Evolutionary conservation across 495 filamentous ascomycete species (phyloP).

Genomic region (Diplogelasinospora grovesii): DNA sequence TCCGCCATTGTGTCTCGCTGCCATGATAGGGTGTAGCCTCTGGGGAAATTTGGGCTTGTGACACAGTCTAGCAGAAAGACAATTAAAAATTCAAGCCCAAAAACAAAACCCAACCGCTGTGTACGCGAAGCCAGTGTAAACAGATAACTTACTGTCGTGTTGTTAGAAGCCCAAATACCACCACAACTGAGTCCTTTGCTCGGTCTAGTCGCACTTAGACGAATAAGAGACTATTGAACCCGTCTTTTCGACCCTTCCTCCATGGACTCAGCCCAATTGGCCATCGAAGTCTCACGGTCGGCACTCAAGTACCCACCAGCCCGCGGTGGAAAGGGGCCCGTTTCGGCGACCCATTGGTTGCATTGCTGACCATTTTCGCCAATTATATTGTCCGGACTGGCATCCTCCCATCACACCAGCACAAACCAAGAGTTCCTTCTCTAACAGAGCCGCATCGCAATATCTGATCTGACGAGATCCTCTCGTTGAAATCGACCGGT

Average conservation of each 20-base stretch:
- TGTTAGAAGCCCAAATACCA: no score
- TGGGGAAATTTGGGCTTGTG: slow-evolving; percentile 17
- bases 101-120: background rate
- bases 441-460: slow-evolving; percentile 23
- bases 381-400: slow-evolving; percentile 19
- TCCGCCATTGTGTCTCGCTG: slow-evolving; percentile 21
- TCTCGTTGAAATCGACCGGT: background rate
- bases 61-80: background rate
- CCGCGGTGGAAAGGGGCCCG: slow-evolving; percentile 18
- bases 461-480: slow-evolving; percentile 1
- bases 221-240: no score
- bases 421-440: slow-evolving; percentile 11
- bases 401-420: slow-evolving; percentile 18
- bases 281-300: background rate
- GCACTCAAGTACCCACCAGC: slow-evolving; percentile 12
- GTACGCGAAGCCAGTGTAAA: background rate
- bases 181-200: no score
- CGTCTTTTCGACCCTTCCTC: slow-evolving; percentile 11
- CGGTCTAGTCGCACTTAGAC: no score
- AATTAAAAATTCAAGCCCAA: background rate
- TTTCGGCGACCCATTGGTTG: slow-evolving; percentile 28
- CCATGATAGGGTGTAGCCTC: slow-evolving; percentile 23
- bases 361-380: slow-evolving; percentile 18
- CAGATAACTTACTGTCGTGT: no score
- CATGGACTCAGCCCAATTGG: slow-evolving; percentile 20